Percentiles rank a stretch among this genome's conserved stretches.
These are phyloP conservation scores for Tuber calosporum DNA, from an alignment of 495 filamentous ascomycete species.

Conservation along the genomic window DNA sequence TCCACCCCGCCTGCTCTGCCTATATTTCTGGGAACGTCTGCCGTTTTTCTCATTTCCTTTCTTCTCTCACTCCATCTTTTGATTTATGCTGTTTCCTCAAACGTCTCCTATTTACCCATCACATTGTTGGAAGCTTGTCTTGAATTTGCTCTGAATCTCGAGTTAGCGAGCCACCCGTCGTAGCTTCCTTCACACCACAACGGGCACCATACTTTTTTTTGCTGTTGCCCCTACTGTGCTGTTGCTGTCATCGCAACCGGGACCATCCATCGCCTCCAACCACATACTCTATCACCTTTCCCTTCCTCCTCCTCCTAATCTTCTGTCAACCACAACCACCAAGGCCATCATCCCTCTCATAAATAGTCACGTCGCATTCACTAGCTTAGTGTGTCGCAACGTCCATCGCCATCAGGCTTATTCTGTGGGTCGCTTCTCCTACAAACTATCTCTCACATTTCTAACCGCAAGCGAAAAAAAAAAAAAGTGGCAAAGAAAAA, in stretches of 20 bases:
- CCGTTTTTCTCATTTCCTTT: not conserved
- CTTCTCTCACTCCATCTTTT: not conserved
- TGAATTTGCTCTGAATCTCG: conserved; percentile 4
- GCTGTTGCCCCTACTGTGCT: not conserved
- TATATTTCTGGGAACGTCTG: not conserved
- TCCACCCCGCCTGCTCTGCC: not conserved
- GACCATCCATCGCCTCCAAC: conserved; percentile 18
- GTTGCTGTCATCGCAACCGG: conserved; percentile 36
- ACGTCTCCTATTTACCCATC: not conserved
- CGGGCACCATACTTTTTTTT: not conserved
- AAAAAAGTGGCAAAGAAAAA: conserved; percentile 3
- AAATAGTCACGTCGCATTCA: conserved; percentile 20
- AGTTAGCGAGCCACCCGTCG: conserved; percentile 3
- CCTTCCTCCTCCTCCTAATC: conserved; percentile 28
- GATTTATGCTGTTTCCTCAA: not conserved
- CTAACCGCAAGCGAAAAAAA: not conserved
- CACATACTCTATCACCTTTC: conserved; percentile 7
- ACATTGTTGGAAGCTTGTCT: not conserved
- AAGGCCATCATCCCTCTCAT: conserved; percentile 11
- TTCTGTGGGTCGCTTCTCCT: not conserved
- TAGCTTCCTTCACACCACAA: conserved; percentile 3
- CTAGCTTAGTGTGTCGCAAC: not conserved
- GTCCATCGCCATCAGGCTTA: not conserved
- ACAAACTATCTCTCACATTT: not conserved
- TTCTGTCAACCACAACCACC: conserved; percentile 10